phyloP scores from a whole-genome alignment of 2,329 filamentous ascomycete genomes.

The Penicillium sp. region DNA sequence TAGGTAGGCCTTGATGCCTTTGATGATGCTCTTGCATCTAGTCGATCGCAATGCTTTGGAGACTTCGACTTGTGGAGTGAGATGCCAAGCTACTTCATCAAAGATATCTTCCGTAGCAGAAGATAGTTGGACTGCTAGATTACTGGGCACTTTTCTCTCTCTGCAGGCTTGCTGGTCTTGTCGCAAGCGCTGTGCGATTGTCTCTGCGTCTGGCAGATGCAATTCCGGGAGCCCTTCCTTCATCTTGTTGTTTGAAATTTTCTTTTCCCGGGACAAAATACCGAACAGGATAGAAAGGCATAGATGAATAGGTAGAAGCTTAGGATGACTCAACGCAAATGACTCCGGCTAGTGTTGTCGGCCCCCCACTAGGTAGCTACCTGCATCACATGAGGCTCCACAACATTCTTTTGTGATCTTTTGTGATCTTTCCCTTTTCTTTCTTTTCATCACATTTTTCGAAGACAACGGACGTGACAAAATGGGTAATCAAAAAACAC shows the following conservation, averaged over 20 bases:
- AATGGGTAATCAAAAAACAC: not conserved
- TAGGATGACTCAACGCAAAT: not conserved
- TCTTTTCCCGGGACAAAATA: too few species aligned
- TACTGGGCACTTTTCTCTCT: conserved; percentile 21
- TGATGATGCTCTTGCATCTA: conserved; percentile 20
- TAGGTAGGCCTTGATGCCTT: conserved; percentile 20
- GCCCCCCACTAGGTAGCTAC: not conserved
- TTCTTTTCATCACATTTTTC: not conserved
- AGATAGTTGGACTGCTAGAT: conserved; percentile 20
- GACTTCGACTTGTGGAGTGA: conserved; percentile 14
- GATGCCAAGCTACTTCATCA: conserved; percentile 14
- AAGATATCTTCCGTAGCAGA: conserved; percentile 8
- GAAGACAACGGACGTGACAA: too few species aligned
- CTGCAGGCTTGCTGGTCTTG: conserved; percentile 32
- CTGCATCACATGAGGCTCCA: not conserved
- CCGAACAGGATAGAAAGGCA: not conserved
- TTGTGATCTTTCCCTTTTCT: not conserved
- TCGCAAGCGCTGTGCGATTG: conserved; percentile 20
- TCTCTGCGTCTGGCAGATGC: conserved; percentile 12
- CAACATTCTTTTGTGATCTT: not conserved
- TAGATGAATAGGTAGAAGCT: not conserved
- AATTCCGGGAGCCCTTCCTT: not conserved
- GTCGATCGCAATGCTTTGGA: conserved; percentile 8
- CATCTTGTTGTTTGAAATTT: not conserved
- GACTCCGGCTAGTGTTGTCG: not conserved